Percentiles rank a stretch among this genome's conserved stretches.
Conservation (phyloP, 2,329 filamentous ascomycete species). For the Aureobasidium vineae region DNA sequence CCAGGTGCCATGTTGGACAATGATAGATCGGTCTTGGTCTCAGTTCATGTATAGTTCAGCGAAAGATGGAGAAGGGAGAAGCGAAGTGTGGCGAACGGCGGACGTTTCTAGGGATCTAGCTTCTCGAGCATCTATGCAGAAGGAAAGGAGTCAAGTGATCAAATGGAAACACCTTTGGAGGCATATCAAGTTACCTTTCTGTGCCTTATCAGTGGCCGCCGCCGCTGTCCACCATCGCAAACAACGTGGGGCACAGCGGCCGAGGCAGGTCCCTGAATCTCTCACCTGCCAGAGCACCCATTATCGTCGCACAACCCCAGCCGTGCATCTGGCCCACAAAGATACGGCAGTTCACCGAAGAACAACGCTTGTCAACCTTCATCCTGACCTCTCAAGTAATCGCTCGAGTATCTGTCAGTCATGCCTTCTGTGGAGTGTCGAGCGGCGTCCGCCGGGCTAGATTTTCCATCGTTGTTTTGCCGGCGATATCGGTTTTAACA, state of each 20-base stretch:
- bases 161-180: not conserved
- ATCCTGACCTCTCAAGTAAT: constrained; percentile 16
- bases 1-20: constrained; percentile 56
- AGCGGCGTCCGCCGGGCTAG: constrained; percentile 6
- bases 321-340: not conserved
- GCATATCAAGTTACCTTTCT: constrained; percentile 11
- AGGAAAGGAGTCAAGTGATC: not conserved
- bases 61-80: not conserved
- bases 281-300: not conserved
- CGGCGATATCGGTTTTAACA: not conserved
- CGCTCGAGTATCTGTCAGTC: constrained; percentile 6
- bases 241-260: constrained; percentile 16
- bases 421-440: constrained; percentile 4
- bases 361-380: not conserved
- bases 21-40: not conserved
- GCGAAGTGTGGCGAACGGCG: not conserved
- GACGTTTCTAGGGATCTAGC: not conserved
- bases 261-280: constrained; percentile 5
- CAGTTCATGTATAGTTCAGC: not conserved
- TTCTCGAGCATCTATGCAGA: not conserved
- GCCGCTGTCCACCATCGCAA: constrained; percentile 20
- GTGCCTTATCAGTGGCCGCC: constrained; percentile 24
- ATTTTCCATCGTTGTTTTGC: not conserved
- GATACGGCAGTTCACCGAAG: not conserved
- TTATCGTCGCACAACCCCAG: not conserved